Evolutionary conservation across 768 basidiomycete genomes (phyloP), one percentile per base, ranked within the genome.

Genomic region (Auriculariales sp.): DNA sequence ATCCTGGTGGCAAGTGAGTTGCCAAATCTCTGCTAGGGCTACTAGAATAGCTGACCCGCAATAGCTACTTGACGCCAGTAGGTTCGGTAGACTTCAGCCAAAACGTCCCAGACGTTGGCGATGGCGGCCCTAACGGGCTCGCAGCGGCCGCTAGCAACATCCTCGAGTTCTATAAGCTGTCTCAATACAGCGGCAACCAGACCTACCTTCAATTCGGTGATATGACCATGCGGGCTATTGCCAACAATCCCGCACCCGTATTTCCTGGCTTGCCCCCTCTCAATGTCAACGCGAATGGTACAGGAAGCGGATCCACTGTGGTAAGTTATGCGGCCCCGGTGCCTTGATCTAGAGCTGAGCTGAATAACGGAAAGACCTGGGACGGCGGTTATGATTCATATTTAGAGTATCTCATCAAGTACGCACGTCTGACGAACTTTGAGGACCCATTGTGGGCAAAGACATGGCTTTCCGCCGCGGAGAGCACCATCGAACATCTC

Each of bases 401-500:
- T 64, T 79, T 81, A 52, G 84, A 87, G 59, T 85, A 86, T 56
- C 68, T 84, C 49, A 76, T 84, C 69, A 87, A 87, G 58, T 74
- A 75, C 44, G 49, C 84, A 3, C 79, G 81, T 27, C 67, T 86
- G 22, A 75, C 77, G 9, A 82, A 83, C 64, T 79, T 79, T 12
- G 56, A 75, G 49, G 72, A 85, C 59, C 67, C 71, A 46, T 56
- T 77, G n/a, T 84, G 76, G 51, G 73, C 72, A 11, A 71, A 83
- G 55, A 72, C 78, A 0, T 87, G 84, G 84, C 62, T 66, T 32
- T 73, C 77, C 2, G 84, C 83, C 0, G 81, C 78, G 11, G 81
- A 86, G 58, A 76, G 79, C 0, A 83, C 83, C 0, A 82, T 87
- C 57, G 69, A 68, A 53, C 69, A 59, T 15, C 66, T 88, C 4